Percentiles rank a stretch among this genome's conserved stretches.
Conservation (phyloP, 2,329 filamentous ascomycete species). For the Karstenula rhodostoma region DNA sequence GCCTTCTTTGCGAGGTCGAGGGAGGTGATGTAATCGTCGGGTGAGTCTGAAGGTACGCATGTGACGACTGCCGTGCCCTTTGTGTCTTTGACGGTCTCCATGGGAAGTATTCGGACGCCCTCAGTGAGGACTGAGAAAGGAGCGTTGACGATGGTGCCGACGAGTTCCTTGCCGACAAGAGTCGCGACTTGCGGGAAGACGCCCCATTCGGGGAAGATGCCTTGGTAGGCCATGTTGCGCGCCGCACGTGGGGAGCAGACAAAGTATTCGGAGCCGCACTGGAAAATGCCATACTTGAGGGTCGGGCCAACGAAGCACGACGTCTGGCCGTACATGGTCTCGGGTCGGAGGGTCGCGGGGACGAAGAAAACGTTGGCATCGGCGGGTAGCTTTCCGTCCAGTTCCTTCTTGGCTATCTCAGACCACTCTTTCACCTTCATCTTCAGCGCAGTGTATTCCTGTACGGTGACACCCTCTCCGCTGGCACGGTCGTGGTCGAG, state of each 20-base stretch:
- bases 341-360: slow-evolving; percentile 88
- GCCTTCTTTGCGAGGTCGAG: slow-evolving; percentile 92
- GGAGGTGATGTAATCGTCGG: slow-evolving; percentile 92
- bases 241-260: slow-evolving; percentile 83
- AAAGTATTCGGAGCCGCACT: slow-evolving; percentile 76
- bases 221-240: slow-evolving; percentile 96
- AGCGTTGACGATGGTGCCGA: slow-evolving; percentile 89
- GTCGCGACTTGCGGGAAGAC: slow-evolving; percentile 77
- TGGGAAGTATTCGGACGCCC: slow-evolving; percentile 88
- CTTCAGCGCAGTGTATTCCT: slow-evolving; percentile 94
- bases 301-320: slow-evolving; percentile 95
- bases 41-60: slow-evolving; percentile 92
- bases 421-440: slow-evolving; percentile 91
- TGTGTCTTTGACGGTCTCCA: slow-evolving; percentile 89
- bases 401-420: slow-evolving; percentile 72
- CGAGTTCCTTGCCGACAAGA: slow-evolving; percentile 77
- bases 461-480: slow-evolving; percentile 82
- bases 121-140: slow-evolving; percentile 83
- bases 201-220: slow-evolving; percentile 80
- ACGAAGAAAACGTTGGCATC: slow-evolving; percentile 86
- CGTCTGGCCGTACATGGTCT: slow-evolving; percentile 99
- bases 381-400: slow-evolving; percentile 80
- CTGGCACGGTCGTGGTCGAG: slow-evolving; percentile 86
- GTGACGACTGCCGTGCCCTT: slow-evolving; percentile 98
- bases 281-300: slow-evolving; percentile 89